phyloP scores from a whole-genome alignment of 306 rosid genomes.

The Psophocarpus tetragonolobus region DNA sequence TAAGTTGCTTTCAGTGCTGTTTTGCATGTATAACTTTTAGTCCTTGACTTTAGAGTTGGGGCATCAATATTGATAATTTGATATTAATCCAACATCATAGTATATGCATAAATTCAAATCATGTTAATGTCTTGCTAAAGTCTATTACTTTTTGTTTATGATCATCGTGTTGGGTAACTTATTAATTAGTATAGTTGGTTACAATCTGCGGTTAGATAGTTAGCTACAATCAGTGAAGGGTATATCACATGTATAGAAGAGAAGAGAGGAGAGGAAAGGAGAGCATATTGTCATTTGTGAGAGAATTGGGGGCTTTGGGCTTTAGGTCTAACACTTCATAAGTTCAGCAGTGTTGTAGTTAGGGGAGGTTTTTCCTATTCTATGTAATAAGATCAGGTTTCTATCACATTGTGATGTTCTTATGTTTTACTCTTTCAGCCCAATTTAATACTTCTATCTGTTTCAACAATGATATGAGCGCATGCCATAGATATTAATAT shows the following conservation, averaged over 20 bases:
- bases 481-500: neutral
- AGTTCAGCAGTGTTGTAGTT: neutral
- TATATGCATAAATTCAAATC: neutral
- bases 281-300: neutral
- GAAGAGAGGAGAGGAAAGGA: neutral
- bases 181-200: neutral
- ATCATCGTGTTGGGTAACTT: neutral
- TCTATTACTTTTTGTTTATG: constrained; percentile 4
- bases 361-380: neutral
- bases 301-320: neutral
- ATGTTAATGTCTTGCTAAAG: neutral
- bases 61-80: neutral
- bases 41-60: neutral
- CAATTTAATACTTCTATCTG: neutral
- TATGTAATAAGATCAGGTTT: neutral
- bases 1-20: constrained; percentile 5
- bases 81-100: neutral
- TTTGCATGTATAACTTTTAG: neutral
- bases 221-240: neutral
- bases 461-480: neutral
- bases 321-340: neutral
- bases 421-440: neutral
- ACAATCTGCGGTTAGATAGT: neutral
- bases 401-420: neutral
- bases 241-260: neutral